Evolutionary conservation across 192 early-diverging fungal genomes (phyloP).

Genomic region (Backusella psychrophila): DNA sequence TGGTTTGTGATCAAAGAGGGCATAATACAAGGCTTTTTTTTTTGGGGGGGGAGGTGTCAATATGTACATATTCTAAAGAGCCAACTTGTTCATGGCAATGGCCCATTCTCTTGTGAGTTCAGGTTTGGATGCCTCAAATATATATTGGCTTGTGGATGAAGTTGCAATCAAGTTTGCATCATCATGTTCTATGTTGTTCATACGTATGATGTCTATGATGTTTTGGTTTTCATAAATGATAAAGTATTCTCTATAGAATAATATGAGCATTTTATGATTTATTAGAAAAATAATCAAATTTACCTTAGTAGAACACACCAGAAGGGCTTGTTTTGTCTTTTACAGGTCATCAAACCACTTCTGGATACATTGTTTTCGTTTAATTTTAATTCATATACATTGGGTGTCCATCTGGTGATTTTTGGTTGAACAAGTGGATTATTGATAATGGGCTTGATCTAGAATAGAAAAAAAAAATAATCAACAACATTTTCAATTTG

Average conservation of each 20-base stretch:
- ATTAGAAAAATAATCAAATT: too few species aligned
- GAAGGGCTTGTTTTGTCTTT: not conserved
- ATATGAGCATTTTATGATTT: not conserved
- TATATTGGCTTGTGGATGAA: not conserved
- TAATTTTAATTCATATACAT: not conserved
- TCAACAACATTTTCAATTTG: not conserved
- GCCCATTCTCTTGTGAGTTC: not conserved
- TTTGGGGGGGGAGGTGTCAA: not conserved
- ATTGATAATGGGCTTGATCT: not conserved
- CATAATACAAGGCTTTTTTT: not conserved
- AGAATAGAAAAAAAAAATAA: not conserved
- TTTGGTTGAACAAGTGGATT: conserved; percentile 2
- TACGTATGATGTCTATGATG: not conserved
- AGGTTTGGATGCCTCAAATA: not conserved
- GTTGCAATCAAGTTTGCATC: not conserved
- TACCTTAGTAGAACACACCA: conserved; percentile 7
- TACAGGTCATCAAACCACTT: not conserved
- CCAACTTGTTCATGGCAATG: not conserved
- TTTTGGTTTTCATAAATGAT: conserved; percentile 8
- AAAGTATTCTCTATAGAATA: not conserved
- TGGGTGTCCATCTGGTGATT: not conserved
- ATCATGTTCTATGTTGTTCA: not conserved
- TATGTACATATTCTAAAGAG: not conserved
- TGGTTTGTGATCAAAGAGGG: not conserved
- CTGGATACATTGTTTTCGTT: not conserved